Conservation (phyloP, 768 basidiomycete genomes). For the Crassisporium funariophilum region DNA sequence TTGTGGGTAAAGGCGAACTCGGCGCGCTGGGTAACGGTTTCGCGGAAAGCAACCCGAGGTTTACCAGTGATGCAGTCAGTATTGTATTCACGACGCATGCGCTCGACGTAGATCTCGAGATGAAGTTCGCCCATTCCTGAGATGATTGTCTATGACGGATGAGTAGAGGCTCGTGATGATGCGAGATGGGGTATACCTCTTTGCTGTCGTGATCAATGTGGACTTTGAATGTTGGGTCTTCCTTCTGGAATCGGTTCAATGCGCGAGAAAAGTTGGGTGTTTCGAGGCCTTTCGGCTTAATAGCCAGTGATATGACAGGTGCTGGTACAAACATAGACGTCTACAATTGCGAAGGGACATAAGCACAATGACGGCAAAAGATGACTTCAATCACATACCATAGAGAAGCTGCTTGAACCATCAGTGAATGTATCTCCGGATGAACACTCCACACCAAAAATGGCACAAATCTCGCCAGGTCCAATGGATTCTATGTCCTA, state of each 20-base stretch:
- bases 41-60: conserved; percentile 95
- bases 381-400: conserved; percentile 56
- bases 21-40: conserved; percentile 83
- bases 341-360: conserved; percentile 46
- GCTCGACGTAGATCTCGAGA: conserved; percentile 98
- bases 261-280: conserved; percentile 97
- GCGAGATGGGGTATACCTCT: conserved; percentile 55
- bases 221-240: conserved; percentile 98
- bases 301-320: conserved; percentile 94
- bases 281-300: conserved; percentile 91
- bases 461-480: conserved; percentile 98
- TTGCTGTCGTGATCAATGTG: conserved; percentile 94
- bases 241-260: conserved; percentile 96
- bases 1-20: conserved; percentile 93
- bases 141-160: conserved; percentile 79
- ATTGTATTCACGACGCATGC: conserved; percentile 97
- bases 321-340: conserved; percentile 99
- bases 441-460: conserved; percentile 98
- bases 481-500: conserved; percentile 93
- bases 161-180: background rate
- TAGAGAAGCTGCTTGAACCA: conserved; percentile 83
- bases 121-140: conserved; percentile 99
- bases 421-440: conserved; percentile 98
- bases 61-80: conserved; percentile 93
- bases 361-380: background rate